phyloP scores from a whole-genome alignment of 106 monocot genomes.

The Dioscorea dumetorum region DNA sequence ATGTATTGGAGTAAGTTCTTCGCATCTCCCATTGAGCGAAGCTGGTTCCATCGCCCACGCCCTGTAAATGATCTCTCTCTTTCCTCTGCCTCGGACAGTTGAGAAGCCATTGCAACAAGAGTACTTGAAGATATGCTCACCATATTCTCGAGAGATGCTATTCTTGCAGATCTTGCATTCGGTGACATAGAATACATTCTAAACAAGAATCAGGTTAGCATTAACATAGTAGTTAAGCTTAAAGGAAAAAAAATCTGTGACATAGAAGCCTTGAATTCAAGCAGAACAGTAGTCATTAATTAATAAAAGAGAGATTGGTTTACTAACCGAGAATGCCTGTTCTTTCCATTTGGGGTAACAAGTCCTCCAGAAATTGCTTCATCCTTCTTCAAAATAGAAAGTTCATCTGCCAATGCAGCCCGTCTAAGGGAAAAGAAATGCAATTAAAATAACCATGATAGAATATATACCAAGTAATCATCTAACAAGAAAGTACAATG shows the following conservation, averaged over 20 bases:
- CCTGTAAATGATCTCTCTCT: constrained; percentile 70
- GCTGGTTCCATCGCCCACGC: constrained; percentile 80
- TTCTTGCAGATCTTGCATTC: constrained; percentile 60
- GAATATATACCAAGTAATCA: too few species aligned
- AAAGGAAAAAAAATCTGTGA: too few species aligned
- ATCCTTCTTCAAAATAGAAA: constrained; percentile 64
- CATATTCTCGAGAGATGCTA: constrained; percentile 90
- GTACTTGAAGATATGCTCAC: constrained; percentile 83
- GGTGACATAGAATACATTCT: constrained; percentile 70
- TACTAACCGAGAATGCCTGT: constrained; percentile 55
- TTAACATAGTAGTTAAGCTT: too few species aligned
- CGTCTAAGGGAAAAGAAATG: constrained; percentile 33
- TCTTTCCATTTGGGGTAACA: constrained; percentile 58
- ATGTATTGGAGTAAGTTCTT: constrained; percentile 73
- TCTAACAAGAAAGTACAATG: too few species aligned
- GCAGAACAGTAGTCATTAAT: too few species aligned
- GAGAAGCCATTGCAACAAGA: constrained; percentile 90
- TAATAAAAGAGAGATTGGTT: background rate
- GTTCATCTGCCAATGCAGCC: constrained; percentile 71
- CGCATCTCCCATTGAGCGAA: constrained; percentile 81
- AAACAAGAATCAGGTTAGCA: background rate
- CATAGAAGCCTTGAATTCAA: too few species aligned
- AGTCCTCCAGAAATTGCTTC: constrained; percentile 34
- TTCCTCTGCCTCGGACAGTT: constrained; percentile 95
- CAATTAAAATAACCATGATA: too few species aligned